A percentile compares a stretch with the other conserved stretches of the same genome.
These are phyloP conservation scores for Suillus fuscotomentosus DNA, from an alignment of 768 basidiomycete genomes.

Conservation along the genomic window DNA sequence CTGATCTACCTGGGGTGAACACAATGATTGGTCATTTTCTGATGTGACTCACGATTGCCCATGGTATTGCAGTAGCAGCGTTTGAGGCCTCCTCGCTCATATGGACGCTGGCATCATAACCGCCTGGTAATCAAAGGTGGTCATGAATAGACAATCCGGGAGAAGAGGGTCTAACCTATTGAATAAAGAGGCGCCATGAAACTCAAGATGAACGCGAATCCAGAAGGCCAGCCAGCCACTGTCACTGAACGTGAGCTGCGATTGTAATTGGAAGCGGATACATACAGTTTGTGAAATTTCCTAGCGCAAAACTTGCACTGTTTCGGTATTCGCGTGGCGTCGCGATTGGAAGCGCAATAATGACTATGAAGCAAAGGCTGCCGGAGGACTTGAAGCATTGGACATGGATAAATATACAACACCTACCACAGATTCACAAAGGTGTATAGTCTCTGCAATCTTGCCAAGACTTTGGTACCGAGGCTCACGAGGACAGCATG, in stretches of 20 bases:
- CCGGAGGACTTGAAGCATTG: not conserved
- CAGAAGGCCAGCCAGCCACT: constrained; percentile 17
- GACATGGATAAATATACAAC: not conserved
- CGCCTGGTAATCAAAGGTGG: constrained; percentile 17
- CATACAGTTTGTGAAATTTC: constrained; percentile 9
- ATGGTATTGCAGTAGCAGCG: constrained; percentile 8
- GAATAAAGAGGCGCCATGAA: not conserved
- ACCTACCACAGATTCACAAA: not conserved
- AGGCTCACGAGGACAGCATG: not conserved
- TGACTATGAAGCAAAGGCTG: not conserved
- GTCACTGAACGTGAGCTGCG: not conserved
- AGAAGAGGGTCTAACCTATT: not conserved
- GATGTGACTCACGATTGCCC: not conserved
- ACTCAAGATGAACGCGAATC: not conserved
- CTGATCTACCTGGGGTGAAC: not conserved
- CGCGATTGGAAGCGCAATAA: not conserved
- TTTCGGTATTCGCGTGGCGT: not conserved
- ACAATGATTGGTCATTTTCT: not conserved
- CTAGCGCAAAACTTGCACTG: not conserved
- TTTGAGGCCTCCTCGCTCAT: not conserved
- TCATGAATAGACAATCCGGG: not conserved
- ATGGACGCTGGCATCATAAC: not conserved
- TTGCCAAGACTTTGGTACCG: not conserved
- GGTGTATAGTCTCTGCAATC: not conserved
- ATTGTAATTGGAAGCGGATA: not conserved